A percentile compares a stretch with the other conserved stretches of the same genome.
Conservation (phyloP, 805 yeast species). For the Myxozyma neotropica region DNA sequence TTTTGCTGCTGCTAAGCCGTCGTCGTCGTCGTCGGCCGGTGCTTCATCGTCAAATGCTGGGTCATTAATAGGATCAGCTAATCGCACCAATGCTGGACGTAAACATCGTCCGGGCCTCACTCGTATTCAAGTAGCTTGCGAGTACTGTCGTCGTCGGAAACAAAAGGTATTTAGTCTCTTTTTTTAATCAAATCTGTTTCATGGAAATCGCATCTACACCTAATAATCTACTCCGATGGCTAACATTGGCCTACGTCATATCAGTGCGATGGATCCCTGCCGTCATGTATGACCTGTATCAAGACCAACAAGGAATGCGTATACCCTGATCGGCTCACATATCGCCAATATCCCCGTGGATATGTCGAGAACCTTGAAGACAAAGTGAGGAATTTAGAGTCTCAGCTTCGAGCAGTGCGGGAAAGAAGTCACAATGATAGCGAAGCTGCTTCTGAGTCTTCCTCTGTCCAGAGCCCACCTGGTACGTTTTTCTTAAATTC, state of each 20-base stretch:
- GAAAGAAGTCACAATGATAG: constrained; percentile 42
- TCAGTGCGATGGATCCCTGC: constrained; percentile 24
- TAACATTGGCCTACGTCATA: background rate
- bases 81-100: constrained; percentile 4
- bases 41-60: background rate
- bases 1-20: background rate
- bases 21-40: background rate
- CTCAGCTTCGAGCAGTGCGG: constrained; percentile 69
- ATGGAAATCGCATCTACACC: no score
- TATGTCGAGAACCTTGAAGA: constrained; percentile 45
- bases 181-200: background rate
- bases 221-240: no score
- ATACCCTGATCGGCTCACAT: constrained; percentile 21
- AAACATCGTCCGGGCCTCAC: constrained; percentile 21
- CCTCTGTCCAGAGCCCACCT: constrained; percentile 6
- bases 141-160: constrained; percentile 24
- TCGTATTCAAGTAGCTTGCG: constrained; percentile 24
- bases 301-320: constrained; percentile 16
- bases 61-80: background rate
- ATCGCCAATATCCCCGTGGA: constrained; percentile 23
- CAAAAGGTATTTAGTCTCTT: constrained; percentile 6
- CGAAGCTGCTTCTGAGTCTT: constrained; percentile 9
- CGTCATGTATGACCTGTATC: constrained; percentile 22
- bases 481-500: background rate
- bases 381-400: constrained; percentile 76